Conservation (phyloP, 306 rosid species). For the Cicer chorassanicum region DNA sequence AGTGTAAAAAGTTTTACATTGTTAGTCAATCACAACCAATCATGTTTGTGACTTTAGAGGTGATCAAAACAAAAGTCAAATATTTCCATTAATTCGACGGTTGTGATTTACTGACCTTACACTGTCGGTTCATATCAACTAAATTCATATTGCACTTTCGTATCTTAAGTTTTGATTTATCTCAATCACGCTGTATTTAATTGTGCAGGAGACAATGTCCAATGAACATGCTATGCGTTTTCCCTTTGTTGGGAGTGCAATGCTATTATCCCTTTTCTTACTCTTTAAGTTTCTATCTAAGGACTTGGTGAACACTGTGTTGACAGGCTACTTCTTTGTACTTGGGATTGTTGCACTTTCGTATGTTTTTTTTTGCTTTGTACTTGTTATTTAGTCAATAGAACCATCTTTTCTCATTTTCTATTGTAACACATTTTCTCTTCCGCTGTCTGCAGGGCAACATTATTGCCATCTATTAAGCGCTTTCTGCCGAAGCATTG, state of each 20-base stretch:
- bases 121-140: no score
- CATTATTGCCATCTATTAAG: constrained; percentile 82
- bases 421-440: constrained; percentile 34
- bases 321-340: constrained; percentile 92
- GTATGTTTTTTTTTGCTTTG: constrained; percentile 58
- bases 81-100: no score
- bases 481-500: constrained; percentile 79
- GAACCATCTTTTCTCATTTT: constrained; percentile 21
- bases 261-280: constrained; percentile 90
- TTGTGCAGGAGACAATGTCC: constrained; percentile 97
- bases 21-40: no score
- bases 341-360: constrained; percentile 97
- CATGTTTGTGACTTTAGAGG: no score
- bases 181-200: constrained; percentile 29
- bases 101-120: no score
- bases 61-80: no score
- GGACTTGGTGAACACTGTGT: constrained; percentile 97
- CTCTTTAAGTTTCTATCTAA: constrained; percentile 97
- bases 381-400: not conserved
- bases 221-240: constrained; percentile 99
- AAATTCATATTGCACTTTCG: not conserved
- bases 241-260: constrained; percentile 99
- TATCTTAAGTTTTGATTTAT: constrained; percentile 11
- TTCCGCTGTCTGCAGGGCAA: constrained; percentile 73
- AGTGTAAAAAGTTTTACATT: no score